Evolutionary conservation across 2,329 filamentous ascomycete genomes (phyloP).

Genomic region (Colletotrichum kahawae): DNA sequence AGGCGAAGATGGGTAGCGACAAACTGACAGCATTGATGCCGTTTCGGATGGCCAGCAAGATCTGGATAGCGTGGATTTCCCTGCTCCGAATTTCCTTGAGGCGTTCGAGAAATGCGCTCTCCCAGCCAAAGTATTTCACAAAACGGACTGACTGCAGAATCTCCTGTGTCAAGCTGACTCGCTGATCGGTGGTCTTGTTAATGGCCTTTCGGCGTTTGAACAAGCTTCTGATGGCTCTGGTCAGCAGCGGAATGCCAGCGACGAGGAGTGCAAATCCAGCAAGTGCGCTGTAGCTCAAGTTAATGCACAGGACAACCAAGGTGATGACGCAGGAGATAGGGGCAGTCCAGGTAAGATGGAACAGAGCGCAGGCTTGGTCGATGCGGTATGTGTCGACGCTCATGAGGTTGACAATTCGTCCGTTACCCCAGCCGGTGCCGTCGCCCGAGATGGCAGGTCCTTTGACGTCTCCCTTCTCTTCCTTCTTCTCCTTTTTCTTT

Average conservation of each 20-base stretch:
- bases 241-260: conserved; percentile 78
- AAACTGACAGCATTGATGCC: conserved; percentile 84
- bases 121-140: conserved; percentile 97
- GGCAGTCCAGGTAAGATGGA: conserved; percentile 90
- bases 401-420: conserved; percentile 91
- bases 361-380: conserved; percentile 85
- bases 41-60: conserved; percentile 82
- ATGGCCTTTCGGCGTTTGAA: conserved; percentile 78
- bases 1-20: conserved; percentile 90
- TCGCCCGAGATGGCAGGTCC: conserved; percentile 64
- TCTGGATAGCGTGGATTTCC: conserved; percentile 85
- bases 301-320: conserved; percentile 80
- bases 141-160: conserved; percentile 91
- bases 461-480: conserved; percentile 43
- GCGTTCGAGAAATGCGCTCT: conserved; percentile 81
- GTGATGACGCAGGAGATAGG: conserved; percentile 81
- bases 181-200: conserved; percentile 93
- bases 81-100: conserved; percentile 74
- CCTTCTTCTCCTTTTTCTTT: conserved; percentile 44
- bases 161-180: conserved; percentile 90
- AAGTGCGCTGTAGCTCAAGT: conserved; percentile 87
- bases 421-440: conserved; percentile 88
- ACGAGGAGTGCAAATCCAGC: conserved; percentile 86
- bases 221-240: conserved; percentile 76
- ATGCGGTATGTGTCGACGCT: conserved; percentile 93